phyloP scores from a whole-genome alignment of 2,329 filamentous ascomycete species.

The Huntiella abstrusa region DNA sequence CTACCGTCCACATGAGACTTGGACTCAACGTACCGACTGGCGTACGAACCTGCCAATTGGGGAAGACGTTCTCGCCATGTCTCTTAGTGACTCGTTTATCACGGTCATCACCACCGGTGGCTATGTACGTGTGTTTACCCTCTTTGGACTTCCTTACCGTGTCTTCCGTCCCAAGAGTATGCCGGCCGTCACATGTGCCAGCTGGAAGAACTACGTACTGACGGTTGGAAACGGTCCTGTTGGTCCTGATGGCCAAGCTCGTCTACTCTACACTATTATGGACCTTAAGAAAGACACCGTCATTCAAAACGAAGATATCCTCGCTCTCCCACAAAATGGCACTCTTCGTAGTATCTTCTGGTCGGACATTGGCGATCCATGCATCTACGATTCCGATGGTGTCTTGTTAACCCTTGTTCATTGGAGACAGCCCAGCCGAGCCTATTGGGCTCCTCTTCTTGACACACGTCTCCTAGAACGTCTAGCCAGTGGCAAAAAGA shows the following conservation, averaged over 20 bases:
- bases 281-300: conserved; percentile 86
- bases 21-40: conserved; percentile 85
- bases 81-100: conserved; percentile 76
- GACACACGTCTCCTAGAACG: conserved; percentile 74
- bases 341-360: conserved; percentile 75
- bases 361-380: conserved; percentile 81
- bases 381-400: conserved; percentile 86
- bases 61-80: conserved; percentile 76
- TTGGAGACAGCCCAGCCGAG: conserved; percentile 73
- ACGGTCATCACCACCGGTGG: conserved; percentile 72
- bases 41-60: conserved; percentile 68
- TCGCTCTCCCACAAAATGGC: conserved; percentile 59
- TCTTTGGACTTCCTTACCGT: conserved; percentile 76
- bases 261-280: conserved; percentile 77
- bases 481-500: conserved; percentile 65
- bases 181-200: conserved; percentile 80
- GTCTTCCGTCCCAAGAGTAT: conserved; percentile 83
- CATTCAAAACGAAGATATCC: conserved; percentile 84
- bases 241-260: conserved; percentile 55
- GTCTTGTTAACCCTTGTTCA: conserved; percentile 74
- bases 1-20: conserved; percentile 91
- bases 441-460: conserved; percentile 77
- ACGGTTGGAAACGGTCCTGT: conserved; percentile 87
- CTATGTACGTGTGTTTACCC: conserved; percentile 81
- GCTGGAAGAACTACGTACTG: conserved; percentile 90